phyloP scores from a whole-genome alignment of 1,284 basidiomycete genomes.

The Phellopilus nigrolimitatus region DNA sequence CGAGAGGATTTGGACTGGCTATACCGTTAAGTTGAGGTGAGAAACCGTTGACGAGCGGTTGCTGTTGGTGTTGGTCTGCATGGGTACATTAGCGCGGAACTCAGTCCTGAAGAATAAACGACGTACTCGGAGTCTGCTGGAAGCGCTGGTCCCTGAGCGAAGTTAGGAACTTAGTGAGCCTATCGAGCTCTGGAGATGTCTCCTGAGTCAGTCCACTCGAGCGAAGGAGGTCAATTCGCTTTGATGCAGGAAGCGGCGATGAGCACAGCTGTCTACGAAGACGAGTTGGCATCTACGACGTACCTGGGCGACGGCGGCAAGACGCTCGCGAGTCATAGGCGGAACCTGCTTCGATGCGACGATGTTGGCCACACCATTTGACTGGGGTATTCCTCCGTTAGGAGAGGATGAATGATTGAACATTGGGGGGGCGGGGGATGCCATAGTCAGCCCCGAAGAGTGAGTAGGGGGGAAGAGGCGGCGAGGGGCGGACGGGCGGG shows the following conservation, averaged over 20 bases:
- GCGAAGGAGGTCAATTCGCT: conserved; percentile 34
- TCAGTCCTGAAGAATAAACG: background rate
- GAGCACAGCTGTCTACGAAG: background rate
- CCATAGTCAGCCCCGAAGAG: conserved; percentile 8
- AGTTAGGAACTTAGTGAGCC: conserved; percentile 29
- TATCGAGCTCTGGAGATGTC: conserved; percentile 33
- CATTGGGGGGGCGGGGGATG: conserved; percentile 15
- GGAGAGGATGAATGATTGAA: conserved; percentile 6
- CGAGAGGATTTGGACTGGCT: conserved; percentile 27
- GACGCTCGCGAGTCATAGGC: conserved; percentile 13
- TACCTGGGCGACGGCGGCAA: conserved; percentile 9
- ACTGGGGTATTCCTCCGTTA: conserved; percentile 10
- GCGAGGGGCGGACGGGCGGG: background rate
- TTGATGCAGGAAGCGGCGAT: background rate
- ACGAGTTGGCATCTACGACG: background rate
- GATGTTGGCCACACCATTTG: conserved; percentile 15
- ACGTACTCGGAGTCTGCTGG: conserved; percentile 20
- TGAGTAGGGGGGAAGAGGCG: conserved; percentile 3
- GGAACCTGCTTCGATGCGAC: conserved; percentile 5
- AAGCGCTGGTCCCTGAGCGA: conserved; percentile 23
- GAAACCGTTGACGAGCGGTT: conserved; percentile 23
- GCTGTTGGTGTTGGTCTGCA: conserved; percentile 12
- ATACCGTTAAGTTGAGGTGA: conserved; percentile 19
- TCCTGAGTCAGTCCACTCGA: conserved; percentile 33
- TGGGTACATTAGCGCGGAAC: conserved; percentile 14